Base-by-base conservation (phyloP, 1,139 yeast species). In the Magnusiomyces suaveolens region DNA sequence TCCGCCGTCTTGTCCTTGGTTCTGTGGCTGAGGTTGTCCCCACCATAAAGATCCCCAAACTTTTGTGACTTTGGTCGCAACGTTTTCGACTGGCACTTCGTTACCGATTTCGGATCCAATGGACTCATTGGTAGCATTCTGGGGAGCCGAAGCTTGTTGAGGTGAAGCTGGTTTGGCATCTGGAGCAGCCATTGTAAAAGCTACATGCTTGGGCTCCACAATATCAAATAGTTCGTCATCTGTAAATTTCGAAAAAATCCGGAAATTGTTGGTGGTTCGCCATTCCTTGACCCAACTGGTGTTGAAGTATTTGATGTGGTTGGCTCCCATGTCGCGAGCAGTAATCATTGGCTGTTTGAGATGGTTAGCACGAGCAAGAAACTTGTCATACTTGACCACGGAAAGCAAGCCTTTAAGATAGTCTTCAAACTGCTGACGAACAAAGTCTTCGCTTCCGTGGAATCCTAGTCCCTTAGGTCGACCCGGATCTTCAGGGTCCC, bases 181-280 rank as follows among this genome's bases (percentile, higher is more conserved):
- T 10, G 29, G 23, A 16, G 52, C 36, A 16, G 41, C 29, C 41
- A 47, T 16, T 1, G 55, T 16, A 3, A 46, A 18, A 16, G 38
- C 79, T 53, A 81, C 66, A 68, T 90, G 97, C 56, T 77, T 76
- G 0, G 97, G 96, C 58, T 83, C 87, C 55, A 88, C 82, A 59
- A 92, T 81, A 64, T 89, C 95, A 72, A 90, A 90, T 38, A 92
- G 75, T 63, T 90, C 90, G 64, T 87, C 95, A 66, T 90, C 97
- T 1, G 97, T 87, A 60, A 75, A 76, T 29, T 71, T 63, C 63
- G 85, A 77, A 79, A 95, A 92, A 6, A 88, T 77, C 50, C 76
- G 70, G 69, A 74, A 90, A 65, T 87, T 88, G 56, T 78, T 76
- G 0, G 96, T 82, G 32, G 64, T 59, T 60, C 75, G 76, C 95